A percentile compares a stretch with the other conserved stretches of the same genome.
Conservation (phyloP, 73 alveolate genomes). For the Paramecium biaurelia region DNA sequence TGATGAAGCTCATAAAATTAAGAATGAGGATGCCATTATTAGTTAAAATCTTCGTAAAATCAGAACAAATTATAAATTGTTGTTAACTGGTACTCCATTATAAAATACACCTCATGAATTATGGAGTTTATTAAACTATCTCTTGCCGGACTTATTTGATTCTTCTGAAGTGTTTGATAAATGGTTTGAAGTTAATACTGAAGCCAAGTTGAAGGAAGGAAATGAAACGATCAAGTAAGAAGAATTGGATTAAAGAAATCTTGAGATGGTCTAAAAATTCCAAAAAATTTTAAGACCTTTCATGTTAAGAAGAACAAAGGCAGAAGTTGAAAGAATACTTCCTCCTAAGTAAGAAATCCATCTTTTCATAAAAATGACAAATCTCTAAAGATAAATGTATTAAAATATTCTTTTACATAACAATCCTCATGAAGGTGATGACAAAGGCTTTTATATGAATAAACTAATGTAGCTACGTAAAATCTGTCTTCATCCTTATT, state of each 20-base stretch:
- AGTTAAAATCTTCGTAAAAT: slow-evolving; percentile 57
- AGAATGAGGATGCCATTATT: slow-evolving; percentile 82
- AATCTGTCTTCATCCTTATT: slow-evolving; percentile 91
- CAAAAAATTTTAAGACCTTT: slow-evolving; percentile 96
- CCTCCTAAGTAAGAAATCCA: slow-evolving; percentile 97
- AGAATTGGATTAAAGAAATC: slow-evolving; percentile 89
- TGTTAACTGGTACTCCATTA: slow-evolving; percentile 96
- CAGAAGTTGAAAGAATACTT: slow-evolving; percentile 92
- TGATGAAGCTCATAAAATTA: slow-evolving; percentile 98
- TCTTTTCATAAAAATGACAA: slow-evolving; percentile 89
- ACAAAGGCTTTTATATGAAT: slow-evolving; percentile 84
- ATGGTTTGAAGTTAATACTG: slow-evolving; percentile 80
- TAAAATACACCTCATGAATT: slow-evolving; percentile 97
- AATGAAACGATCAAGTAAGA: slow-evolving; percentile 67
- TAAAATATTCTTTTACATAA: slow-evolving; percentile 63
- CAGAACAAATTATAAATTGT: slow-evolving; percentile 84
- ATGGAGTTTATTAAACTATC: slow-evolving; percentile 95
- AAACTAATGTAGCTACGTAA: slow-evolving; percentile 94
- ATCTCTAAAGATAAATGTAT: slow-evolving; percentile 82
- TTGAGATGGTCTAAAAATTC: slow-evolving; percentile 87
- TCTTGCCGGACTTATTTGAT: slow-evolving; percentile 96
- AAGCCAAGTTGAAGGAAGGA: slow-evolving; percentile 43
- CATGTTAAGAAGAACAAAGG: slow-evolving; percentile 94
- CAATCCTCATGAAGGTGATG: slow-evolving; percentile 74
- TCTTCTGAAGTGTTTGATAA: slow-evolving; percentile 89